Percentiles rank a stretch among this genome's conserved stretches.
phyloP scores from a whole-genome alignment of 768 basidiomycete species.

The Rhodotorula sphaerocarpa region DNA sequence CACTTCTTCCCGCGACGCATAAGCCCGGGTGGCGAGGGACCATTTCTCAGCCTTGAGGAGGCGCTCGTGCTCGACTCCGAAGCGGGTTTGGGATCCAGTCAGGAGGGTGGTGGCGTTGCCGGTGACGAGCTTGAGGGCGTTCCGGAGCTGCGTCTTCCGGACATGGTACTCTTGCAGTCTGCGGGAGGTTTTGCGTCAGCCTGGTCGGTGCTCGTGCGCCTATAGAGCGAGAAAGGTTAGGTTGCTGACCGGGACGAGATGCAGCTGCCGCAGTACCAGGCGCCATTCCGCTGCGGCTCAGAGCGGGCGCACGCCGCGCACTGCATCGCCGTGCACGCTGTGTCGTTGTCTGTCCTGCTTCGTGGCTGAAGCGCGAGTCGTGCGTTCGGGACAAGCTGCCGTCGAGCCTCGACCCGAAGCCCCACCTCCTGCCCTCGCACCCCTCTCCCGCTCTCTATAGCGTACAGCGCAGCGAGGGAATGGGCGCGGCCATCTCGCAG shows the following conservation, averaged over 20 bases:
- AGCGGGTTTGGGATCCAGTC: not conserved
- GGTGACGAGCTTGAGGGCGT: constrained; percentile 17
- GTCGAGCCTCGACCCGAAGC: not conserved
- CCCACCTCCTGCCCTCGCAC: not conserved
- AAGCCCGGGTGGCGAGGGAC: constrained; percentile 7
- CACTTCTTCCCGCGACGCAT: constrained; percentile 9
- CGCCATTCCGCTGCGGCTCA: not conserved
- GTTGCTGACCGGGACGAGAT: constrained; percentile 8
- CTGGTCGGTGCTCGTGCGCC: not conserved
- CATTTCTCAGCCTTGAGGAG: constrained; percentile 27
- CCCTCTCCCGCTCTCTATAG: not conserved
- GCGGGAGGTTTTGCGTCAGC: not conserved
- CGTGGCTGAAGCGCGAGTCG: too few relatives aligned
- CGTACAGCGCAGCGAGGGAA: not conserved
- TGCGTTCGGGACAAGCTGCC: not conserved
- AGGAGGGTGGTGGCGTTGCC: constrained; percentile 16
- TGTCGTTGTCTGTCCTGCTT: too few relatives aligned
- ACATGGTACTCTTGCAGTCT: constrained; percentile 20
- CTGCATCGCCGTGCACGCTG: constrained; percentile 4
- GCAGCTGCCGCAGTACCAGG: constrained; percentile 17
- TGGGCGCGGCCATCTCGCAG: constrained; percentile 14
- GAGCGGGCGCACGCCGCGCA: constrained; percentile 11
- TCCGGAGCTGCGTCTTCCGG: constrained; percentile 9
- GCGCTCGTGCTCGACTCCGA: constrained; percentile 19
- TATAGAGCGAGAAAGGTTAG: not conserved